These are phyloP conservation scores for Sordariomycetes sp. DNA, from an alignment of 2,329 filamentous ascomycete species.

Conservation along the genomic window DNA sequence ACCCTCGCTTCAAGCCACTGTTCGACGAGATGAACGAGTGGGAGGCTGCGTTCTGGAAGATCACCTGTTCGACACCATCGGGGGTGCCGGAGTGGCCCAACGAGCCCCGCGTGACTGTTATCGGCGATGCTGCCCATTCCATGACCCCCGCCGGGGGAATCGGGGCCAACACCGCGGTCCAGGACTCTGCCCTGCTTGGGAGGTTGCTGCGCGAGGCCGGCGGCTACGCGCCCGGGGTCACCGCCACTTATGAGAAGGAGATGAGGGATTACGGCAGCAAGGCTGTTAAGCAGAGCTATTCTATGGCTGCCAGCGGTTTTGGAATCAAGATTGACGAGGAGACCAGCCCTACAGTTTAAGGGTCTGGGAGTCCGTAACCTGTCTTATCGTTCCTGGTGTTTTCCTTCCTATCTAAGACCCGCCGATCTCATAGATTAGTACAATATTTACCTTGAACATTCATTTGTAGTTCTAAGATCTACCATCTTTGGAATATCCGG, in stretches of 20 bases:
- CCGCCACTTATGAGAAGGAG: conserved; percentile 46
- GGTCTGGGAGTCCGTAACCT: no score
- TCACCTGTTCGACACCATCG: conserved; percentile 48
- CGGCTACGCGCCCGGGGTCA: conserved; percentile 40
- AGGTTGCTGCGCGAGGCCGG: conserved; percentile 38
- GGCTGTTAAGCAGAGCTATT: conserved; percentile 44
- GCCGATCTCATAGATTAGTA: no score
- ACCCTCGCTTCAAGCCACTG: conserved; percentile 41
- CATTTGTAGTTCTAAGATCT: no score
- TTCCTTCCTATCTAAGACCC: no score
- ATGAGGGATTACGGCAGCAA: conserved; percentile 51
- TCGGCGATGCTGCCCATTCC: conserved; percentile 46
- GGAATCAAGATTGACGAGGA: conserved; percentile 34
- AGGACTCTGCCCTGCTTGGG: conserved; percentile 43
- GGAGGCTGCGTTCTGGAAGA: conserved; percentile 56
- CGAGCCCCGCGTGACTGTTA: conserved; percentile 44
- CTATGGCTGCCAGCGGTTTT: conserved; percentile 29
- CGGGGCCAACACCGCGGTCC: conserved; percentile 46
- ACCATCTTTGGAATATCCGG: no score
- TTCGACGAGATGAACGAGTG: conserved; percentile 46
- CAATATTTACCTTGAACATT: no score
- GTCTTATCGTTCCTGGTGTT: no score
- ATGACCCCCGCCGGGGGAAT: conserved; percentile 48
- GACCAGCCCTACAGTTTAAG: conserved; percentile 5
- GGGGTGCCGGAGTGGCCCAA: conserved; percentile 52